phyloP scores from a whole-genome alignment of 805 yeast genomes.

The Wickerhamiella sorbophila region DNA sequence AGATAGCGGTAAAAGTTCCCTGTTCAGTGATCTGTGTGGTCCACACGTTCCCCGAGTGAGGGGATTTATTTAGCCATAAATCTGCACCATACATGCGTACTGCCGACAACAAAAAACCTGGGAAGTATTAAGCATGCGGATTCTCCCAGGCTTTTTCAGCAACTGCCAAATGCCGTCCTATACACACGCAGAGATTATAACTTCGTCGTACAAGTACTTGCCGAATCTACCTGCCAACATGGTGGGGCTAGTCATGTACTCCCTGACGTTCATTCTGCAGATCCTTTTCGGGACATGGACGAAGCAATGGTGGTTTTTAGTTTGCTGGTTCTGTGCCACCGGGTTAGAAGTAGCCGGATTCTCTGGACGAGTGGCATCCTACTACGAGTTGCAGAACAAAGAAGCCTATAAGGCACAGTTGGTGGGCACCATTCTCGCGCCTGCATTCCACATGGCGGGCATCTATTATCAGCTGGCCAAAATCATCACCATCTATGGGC shows the following conservation, averaged over 20 bases:
- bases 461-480: conserved; percentile 60
- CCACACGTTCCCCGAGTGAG: no score
- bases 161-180: not conserved
- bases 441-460: conserved; percentile 77
- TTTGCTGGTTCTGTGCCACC: conserved; percentile 41
- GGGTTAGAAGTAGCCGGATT: conserved; percentile 57
- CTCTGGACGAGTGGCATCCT: conserved; percentile 40
- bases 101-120: no score
- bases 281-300: conserved; percentile 30
- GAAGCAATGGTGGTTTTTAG: conserved; percentile 53
- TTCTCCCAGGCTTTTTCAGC: no score
- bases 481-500: conserved; percentile 46
- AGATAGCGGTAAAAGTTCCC: no score
- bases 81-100: no score
- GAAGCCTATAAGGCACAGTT: conserved; percentile 47
- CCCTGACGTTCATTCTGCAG: conserved; percentile 32
- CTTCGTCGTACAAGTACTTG: conserved; percentile 12
- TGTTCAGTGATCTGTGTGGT: no score
- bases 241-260: conserved; percentile 43
- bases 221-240: conserved; percentile 47
- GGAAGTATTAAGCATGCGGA: no score
- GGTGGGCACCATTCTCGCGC: conserved; percentile 59
- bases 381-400: conserved; percentile 22
- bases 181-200: not conserved
- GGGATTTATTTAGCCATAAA: no score